Base-by-base conservation (phyloP, 2,329 filamentous ascomycete genomes). In the Colletotrichum sp. region DNA sequence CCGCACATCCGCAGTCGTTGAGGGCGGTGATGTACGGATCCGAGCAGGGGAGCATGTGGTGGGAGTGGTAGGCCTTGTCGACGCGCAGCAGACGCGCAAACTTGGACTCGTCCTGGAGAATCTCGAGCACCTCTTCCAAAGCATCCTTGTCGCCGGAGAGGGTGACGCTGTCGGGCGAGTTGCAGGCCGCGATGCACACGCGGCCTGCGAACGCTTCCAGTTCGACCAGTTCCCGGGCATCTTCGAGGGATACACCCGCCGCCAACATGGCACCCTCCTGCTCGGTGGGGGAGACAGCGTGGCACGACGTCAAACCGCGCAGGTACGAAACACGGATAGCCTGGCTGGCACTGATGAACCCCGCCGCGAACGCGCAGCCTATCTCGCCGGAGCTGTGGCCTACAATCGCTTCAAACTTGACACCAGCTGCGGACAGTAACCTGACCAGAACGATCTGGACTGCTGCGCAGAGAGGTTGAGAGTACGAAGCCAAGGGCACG, bases 321-420 rank as follows among this genome's bases (percentile, higher is more conserved):
- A 86, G 87, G 77, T 88, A 89, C 0, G 88, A 87, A 21, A 85
- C 81, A 0, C 79, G 78, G 8, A 90, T 87, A 5, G 88, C 88
- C 18, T 87, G 85, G 2, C 81, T 81, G 1, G 81, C 81, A 4
- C 21, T 66, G 3, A 91, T 71, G 26, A 84, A 80, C 0, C 88
- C 88, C 0, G 87, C 85, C 0, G 88, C 87, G 78, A 89, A 90
- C 0, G 86, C 89, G 1, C 87, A 88, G 1, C 80, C 87, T n/a
- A 89, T 52, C 48, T 52, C 48, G 48, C 48, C 48, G 16, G 48
- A 52, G 16, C 48, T 52, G 16, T 52, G 48, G 48, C 48, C 48
- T 10, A 52, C 48, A 10, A 52, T n/a, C 16, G 48, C 16, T 18
- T 18, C 21, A 21, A 52, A 52, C 1, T 74, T 64, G 24, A 88